Conservation (phyloP, 164 flowering plant genomes). For the Warburgia ugandensis region DNA sequence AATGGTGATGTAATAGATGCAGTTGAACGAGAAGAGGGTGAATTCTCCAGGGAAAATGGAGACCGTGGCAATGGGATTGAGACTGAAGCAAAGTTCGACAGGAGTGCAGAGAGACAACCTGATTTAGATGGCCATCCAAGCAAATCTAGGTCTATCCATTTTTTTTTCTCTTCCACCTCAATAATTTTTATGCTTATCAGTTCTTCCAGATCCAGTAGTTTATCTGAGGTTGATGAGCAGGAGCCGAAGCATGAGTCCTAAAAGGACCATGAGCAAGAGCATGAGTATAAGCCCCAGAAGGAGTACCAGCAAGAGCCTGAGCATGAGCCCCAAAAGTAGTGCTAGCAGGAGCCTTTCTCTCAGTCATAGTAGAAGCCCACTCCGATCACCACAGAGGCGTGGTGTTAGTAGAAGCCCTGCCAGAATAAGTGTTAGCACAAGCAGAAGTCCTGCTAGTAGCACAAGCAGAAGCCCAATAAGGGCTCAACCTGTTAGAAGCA, state of each 20-base stretch:
- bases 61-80: conserved; percentile 52
- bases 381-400: no score
- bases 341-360: conserved; percentile 49
- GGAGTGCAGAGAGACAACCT: conserved; percentile 56
- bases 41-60: conserved; percentile 64
- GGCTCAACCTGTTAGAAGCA: conserved; percentile 29
- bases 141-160: conserved; percentile 74
- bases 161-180: not conserved
- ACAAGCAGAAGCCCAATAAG: conserved; percentile 41
- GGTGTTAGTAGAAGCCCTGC: conserved; percentile 39
- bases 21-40: conserved; percentile 30
- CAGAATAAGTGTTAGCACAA: conserved; percentile 42
- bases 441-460: conserved; percentile 30
- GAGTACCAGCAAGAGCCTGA: no score
- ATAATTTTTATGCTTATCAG: not conserved
- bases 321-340: conserved; percentile 42
- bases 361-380: conserved; percentile 45
- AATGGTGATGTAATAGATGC: conserved; percentile 28
- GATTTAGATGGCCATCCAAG: conserved; percentile 67
- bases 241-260: conserved; percentile 83
- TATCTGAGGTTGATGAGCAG: conserved; percentile 40
- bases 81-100: conserved; percentile 35
- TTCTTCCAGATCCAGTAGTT: not conserved
- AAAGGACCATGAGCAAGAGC: conserved; percentile 60
- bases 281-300: conserved; percentile 37